These are phyloP conservation scores for Malus sieversii DNA, from an alignment of 306 rosid genomes.

Conservation along the genomic window DNA sequence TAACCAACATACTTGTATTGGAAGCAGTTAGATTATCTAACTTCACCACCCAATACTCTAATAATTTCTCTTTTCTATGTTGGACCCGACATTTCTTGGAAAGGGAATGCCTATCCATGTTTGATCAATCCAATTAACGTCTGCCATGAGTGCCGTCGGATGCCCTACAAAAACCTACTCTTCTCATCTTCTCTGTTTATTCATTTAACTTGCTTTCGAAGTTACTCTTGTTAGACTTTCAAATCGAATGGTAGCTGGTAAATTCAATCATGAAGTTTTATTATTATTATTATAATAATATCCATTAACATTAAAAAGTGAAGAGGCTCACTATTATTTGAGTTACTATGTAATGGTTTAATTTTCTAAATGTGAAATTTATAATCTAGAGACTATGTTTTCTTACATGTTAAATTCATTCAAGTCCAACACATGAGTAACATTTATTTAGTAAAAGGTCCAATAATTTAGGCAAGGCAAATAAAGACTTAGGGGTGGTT, in stretches of 20 bases:
- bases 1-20: not conserved
- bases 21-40: slow-evolving; percentile 9
- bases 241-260: not conserved
- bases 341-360: too few species aligned
- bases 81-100: slow-evolving; percentile 11
- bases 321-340: too few species aligned
- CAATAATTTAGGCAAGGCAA: too few species aligned
- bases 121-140: not conserved
- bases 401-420: too few species aligned
- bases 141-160: not conserved
- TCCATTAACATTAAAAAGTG: too few species aligned
- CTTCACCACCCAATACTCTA: not conserved
- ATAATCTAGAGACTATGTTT: too few species aligned
- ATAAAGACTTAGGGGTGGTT: too few species aligned
- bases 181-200: not conserved
- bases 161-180: not conserved
- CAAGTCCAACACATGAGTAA: too few species aligned
- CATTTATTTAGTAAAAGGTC: too few species aligned
- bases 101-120: not conserved
- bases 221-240: not conserved
- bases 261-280: not conserved
- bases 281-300: not conserved
- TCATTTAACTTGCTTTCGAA: not conserved
- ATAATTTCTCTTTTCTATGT: not conserved
- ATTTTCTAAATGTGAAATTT: too few species aligned